A percentile compares a stretch with the other conserved stretches of the same genome.
Evolutionary conservation across 1,284 basidiomycete species (phyloP).

Genomic region (Trametes pubescens): DNA sequence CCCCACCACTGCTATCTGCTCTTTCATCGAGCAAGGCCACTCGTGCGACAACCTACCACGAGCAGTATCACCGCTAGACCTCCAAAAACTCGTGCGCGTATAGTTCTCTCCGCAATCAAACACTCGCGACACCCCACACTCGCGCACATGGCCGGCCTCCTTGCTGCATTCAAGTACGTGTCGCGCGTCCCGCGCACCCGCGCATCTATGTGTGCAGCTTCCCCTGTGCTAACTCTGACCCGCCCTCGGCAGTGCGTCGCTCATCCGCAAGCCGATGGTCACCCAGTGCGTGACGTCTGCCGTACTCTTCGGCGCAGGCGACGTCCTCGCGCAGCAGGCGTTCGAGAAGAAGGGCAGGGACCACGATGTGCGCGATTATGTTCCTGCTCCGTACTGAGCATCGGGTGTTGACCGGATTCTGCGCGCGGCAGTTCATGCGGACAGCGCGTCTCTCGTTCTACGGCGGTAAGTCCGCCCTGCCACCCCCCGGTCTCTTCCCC

Average conservation of each 20-base stretch:
- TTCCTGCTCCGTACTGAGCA: not conserved
- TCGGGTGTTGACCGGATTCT: not conserved
- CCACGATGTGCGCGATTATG: conserved; percentile 67
- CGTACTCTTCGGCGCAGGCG: conserved; percentile 79
- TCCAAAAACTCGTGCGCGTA: too few species aligned
- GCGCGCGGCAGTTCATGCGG: conserved; percentile 60
- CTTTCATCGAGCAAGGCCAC: too few species aligned
- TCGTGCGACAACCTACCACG: too few species aligned
- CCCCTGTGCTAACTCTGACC: not conserved
- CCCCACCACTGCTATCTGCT: too few species aligned
- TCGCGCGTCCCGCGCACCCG: not conserved
- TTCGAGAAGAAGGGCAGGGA: conserved; percentile 72
- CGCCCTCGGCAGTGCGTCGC: conserved; percentile 54
- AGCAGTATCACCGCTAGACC: too few species aligned
- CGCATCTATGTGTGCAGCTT: not conserved
- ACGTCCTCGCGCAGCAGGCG: conserved; percentile 83
- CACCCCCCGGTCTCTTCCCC: not conserved
- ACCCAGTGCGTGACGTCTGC: conserved; percentile 73
- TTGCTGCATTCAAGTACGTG: conserved; percentile 20
- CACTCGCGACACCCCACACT: not conserved
- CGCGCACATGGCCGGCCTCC: conserved; percentile 17
- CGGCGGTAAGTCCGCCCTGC: conserved; percentile 58
- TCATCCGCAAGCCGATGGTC: conserved; percentile 70
- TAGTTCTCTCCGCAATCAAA: too few species aligned
- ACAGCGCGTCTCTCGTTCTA: conserved; percentile 80